A percentile compares a stretch with the other conserved stretches of the same genome.
These are phyloP conservation scores for Septoria linicola DNA, from an alignment of 2,329 filamentous ascomycete genomes.

Conservation along the genomic window DNA sequence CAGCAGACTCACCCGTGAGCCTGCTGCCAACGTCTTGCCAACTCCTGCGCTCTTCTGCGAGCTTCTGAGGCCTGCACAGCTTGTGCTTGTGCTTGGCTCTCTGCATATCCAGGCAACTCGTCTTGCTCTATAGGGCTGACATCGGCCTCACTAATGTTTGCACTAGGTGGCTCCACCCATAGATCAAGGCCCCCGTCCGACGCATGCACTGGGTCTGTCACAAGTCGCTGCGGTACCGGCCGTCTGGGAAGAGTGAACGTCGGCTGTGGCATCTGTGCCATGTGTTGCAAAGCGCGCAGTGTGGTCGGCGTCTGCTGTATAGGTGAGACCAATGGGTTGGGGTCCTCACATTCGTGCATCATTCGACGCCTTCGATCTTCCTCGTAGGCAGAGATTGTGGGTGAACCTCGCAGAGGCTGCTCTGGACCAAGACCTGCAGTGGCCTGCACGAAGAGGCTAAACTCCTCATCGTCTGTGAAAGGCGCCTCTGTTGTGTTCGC, in stretches of 20 bases:
- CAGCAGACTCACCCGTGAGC: constrained; percentile 14
- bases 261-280: constrained; percentile 30
- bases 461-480: constrained; percentile 34
- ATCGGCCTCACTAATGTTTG: constrained; percentile 15
- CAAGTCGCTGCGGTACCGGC: constrained; percentile 4
- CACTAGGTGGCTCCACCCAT: constrained; percentile 26
- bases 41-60: constrained; percentile 45
- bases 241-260: constrained; percentile 6
- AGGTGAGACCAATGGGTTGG: constrained; percentile 23
- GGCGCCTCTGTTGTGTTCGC: constrained; percentile 25
- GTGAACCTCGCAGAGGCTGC: constrained; percentile 17
- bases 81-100: constrained; percentile 49
- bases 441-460: constrained; percentile 36
- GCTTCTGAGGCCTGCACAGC: constrained; percentile 43
- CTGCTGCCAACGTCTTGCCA: constrained; percentile 46
- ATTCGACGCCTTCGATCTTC: constrained; percentile 2
- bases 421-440: constrained; percentile 36
- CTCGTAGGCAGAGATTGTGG: not conserved
- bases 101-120: constrained; percentile 48
- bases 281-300: constrained; percentile 28
- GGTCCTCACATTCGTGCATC: not conserved
- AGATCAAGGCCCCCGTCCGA: constrained; percentile 22
- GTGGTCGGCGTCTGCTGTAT: constrained; percentile 31
- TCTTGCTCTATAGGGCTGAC: constrained; percentile 37
- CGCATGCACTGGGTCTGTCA: constrained; percentile 8